phyloP scores from a whole-genome alignment of 306 rosid species.

The apple (Malus domestica) region ASM211411v1 NC_041798.1:19581501-19582000 shows the following conservation, averaged over 20 bases:
- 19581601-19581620: no score
- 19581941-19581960: conserved; percentile 25
- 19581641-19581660: neutral
- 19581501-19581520: no score
- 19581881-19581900: conserved; percentile 41
- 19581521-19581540: no score
- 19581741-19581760: conserved; percentile 36
- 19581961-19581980: conserved; percentile 37
- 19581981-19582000: conserved; percentile 57
- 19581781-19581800: conserved; percentile 47
- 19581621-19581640: neutral
- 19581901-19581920: conserved; percentile 40
- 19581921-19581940: conserved; percentile 47
- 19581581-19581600: no score
- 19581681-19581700: neutral
- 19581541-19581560: no score
- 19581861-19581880: conserved; percentile 24
- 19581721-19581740: conserved; percentile 43
- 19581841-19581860: conserved; percentile 23
- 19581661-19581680: neutral
- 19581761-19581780: conserved; percentile 25
- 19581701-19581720: conserved; percentile 37
- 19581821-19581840: neutral
- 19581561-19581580: no score
- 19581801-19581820: conserved; percentile 7